phyloP scores from a whole-genome alignment of 352 stramenopile genomes.

The Globisporangium perplexum region DNA sequence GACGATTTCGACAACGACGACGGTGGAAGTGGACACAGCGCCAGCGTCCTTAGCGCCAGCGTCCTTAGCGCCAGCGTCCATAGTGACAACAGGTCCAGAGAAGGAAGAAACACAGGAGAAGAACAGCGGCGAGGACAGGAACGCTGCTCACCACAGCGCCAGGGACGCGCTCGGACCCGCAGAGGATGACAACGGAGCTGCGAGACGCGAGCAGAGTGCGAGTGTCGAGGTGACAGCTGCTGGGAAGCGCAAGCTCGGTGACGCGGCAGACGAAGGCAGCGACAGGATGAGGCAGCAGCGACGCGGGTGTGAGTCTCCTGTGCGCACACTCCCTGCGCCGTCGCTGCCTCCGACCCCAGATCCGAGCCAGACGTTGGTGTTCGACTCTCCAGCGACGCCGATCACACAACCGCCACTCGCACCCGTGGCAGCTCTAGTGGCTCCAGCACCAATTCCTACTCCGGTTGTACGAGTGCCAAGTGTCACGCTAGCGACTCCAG shows the following conservation, averaged over 20 bases:
- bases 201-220: background rate
- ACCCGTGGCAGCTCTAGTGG: background rate
- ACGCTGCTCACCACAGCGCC: no score
- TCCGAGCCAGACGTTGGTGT: background rate
- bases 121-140: background rate
- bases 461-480: background rate
- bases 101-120: background rate
- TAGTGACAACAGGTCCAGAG: background rate
- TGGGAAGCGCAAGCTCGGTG: slow-evolving; percentile 11
- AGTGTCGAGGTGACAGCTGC: background rate
- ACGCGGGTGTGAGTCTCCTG: background rate
- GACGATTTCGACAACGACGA: no score
- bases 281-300: background rate
- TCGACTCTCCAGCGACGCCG: background rate
- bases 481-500: background rate
- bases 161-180: background rate
- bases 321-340: no score
- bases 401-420: no score
- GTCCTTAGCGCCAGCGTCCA: background rate
- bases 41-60: background rate
- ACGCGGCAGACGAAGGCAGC: background rate
- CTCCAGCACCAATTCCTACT: background rate
- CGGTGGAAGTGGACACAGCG: background rate
- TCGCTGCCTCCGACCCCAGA: background rate
- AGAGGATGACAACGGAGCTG: background rate